phyloP scores from a whole-genome alignment of 2,329 filamentous ascomycete species.

The Penicillium hesseltinei region DNA sequence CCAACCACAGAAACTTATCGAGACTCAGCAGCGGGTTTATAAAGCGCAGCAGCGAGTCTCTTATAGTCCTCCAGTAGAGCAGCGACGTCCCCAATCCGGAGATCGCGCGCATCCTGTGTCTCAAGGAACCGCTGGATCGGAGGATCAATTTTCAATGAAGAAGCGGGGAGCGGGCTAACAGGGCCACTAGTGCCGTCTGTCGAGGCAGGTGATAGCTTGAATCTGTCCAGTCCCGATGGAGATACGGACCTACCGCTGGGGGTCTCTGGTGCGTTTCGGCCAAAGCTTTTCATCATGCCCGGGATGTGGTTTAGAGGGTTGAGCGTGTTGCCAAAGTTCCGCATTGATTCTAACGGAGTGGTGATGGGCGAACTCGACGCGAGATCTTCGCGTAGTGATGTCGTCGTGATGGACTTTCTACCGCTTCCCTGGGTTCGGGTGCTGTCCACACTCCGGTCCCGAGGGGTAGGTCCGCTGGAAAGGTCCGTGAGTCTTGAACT shows the following conservation, averaged over 20 bases:
- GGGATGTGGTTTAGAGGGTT: constrained; percentile 80
- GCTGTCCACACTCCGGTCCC: constrained; percentile 78
- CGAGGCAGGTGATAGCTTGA: constrained; percentile 27
- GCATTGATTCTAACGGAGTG: constrained; percentile 76
- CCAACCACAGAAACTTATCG: constrained; percentile 10
- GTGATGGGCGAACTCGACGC: constrained; percentile 25
- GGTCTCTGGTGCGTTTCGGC: constrained; percentile 47
- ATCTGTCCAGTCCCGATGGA: constrained; percentile 42
- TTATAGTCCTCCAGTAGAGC: constrained; percentile 73
- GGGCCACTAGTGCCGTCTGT: constrained; percentile 14
- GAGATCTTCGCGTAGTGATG: constrained; percentile 25
- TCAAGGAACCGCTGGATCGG: constrained; percentile 73
- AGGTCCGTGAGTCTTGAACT: constrained; percentile 57
- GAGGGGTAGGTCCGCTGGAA: constrained; percentile 61
- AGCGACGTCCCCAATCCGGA: constrained; percentile 70
- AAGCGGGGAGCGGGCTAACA: constrained; percentile 8
- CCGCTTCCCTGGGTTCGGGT: constrained; percentile 37
- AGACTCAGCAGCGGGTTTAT: constrained; percentile 41
- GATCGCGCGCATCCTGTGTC: constrained; percentile 65
- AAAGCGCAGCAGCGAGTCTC: constrained; percentile 64
- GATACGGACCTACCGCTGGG: constrained; percentile 44
- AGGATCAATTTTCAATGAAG: constrained; percentile 45
- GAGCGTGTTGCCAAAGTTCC: constrained; percentile 73
- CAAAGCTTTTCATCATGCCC: constrained; percentile 75
- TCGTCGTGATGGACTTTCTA: constrained; percentile 38